Evolutionary conservation across 2,329 filamentous ascomycete genomes (phyloP).

Genomic region (Conoideocrella luteorostrata): DNA sequence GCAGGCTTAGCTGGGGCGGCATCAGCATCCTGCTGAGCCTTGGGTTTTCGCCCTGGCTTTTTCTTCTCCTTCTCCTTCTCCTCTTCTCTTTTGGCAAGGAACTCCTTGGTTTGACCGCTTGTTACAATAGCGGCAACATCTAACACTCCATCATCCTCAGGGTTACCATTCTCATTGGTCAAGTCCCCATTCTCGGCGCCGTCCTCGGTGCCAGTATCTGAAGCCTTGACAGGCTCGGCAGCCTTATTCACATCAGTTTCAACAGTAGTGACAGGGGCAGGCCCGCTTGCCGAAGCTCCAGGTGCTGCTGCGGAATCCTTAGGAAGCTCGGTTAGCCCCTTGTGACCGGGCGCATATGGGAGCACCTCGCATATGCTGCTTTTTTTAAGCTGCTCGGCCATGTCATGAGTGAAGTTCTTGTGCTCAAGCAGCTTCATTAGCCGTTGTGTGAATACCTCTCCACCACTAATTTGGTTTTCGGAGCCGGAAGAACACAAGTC

Average conservation of each 20-base stretch:
- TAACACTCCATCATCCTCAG: slow-evolving; percentile 64
- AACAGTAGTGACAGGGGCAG: slow-evolving; percentile 22
- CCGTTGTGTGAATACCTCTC: slow-evolving; percentile 75
- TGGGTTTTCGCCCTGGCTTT: slow-evolving; percentile 46
- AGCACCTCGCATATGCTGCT: slow-evolving; percentile 62
- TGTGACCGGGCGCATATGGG: slow-evolving; percentile 42
- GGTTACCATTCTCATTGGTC: slow-evolving; percentile 28
- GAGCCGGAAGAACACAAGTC: slow-evolving; percentile 51
- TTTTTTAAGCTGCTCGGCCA: slow-evolving; percentile 65
- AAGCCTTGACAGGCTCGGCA: slow-evolving; percentile 11
- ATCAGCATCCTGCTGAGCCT: slow-evolving; percentile 49
- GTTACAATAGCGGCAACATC: slow-evolving; percentile 82
- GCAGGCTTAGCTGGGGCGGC: slow-evolving; percentile 46
- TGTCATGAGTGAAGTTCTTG: slow-evolving; percentile 55
- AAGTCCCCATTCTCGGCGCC: slow-evolving; percentile 27
- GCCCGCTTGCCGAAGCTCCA: slow-evolving; percentile 11
- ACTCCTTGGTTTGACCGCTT: slow-evolving; percentile 74
- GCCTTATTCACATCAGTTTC: slow-evolving; percentile 31
- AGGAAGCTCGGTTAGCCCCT: slow-evolving; percentile 42
- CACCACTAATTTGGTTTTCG: slow-evolving; percentile 59
- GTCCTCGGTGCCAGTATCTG: slow-evolving; percentile 27
- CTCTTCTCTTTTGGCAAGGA: slow-evolving; percentile 74
- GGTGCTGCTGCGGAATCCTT: slow-evolving; percentile 24
- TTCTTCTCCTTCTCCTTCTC: slow-evolving; percentile 74
- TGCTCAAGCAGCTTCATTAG: slow-evolving; percentile 59